Base-by-base conservation (phyloP, 129 eudicot species). In the Artemisia argyi region DNA sequence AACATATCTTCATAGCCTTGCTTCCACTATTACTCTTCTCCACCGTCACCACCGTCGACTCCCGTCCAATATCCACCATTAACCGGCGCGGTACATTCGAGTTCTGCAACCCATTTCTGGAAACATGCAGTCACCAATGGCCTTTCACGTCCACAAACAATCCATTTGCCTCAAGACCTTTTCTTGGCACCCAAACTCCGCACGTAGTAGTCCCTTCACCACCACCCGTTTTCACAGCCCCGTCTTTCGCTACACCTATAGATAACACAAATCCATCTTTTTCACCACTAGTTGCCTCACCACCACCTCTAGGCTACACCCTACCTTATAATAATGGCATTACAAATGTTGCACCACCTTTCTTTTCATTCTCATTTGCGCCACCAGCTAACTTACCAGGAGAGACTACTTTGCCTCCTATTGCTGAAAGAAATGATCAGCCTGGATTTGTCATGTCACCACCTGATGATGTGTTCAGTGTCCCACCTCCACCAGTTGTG, bases 91-190 rank as follows among this genome's bases (percentile, higher is more conserved):
- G 56, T 60, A 14, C 35, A 52, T 22, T 72, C 35, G 65, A 79
- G 16, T 22, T 59, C 22, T 87, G 94, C 66, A 84, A 78, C 65
- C 90, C 88, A 1, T 42, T 85, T 15, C 85, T 83, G 7, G 85
- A 73, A 28, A 53, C 13, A 16, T 88, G 95, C 44, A n/a, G n/a
- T 15, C 79, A 86, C 16, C 83, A 85, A 72, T 88, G 90, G 90
- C 90, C 95, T 58, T 87, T 52, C 18, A 65, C 80, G 11, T 73
- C 80, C 64, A 44, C 8, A 28, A 28, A 28, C 51, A 47, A 76
- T 71, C 87, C 84, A 9, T 82, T 69, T 11, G 56, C 26, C 3
- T 49, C 60, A 28, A 58, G 69, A 76, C 53, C 80, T n/a, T 68
- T 68, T 26, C 48, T 60, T 42, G 61, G 75, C 64, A 61, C n/a